Percentiles rank a stretch among this genome's conserved stretches.
These are phyloP conservation scores for Colletotrichum navitas DNA, from an alignment of 2,329 filamentous ascomycete species.

Conservation along the genomic window DNA sequence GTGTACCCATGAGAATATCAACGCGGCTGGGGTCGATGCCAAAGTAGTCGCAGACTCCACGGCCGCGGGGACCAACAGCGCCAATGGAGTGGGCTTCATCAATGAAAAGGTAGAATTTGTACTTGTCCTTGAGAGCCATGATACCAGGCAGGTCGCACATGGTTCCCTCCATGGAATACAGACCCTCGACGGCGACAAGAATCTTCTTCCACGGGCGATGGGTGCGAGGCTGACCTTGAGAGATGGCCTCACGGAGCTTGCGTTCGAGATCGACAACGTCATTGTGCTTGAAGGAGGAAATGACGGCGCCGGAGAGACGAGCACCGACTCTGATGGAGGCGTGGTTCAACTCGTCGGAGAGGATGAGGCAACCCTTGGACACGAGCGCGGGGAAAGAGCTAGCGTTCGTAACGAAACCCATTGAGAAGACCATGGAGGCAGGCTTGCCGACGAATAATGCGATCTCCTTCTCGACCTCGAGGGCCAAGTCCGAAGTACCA, in stretches of 20 bases:
- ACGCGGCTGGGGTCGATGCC: constrained; percentile 88
- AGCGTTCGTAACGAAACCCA: constrained; percentile 98
- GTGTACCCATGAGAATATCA: constrained; percentile 96
- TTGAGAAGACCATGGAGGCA: constrained; percentile 95
- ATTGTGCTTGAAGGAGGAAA: constrained; percentile 98
- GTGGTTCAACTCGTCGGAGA: constrained; percentile 98
- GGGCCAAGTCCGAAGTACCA: constrained; percentile 87
- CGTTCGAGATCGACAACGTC: constrained; percentile 90
- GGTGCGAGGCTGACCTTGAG: constrained; percentile 96
- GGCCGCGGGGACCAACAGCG: constrained; percentile 87
- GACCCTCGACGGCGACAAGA: constrained; percentile 91
- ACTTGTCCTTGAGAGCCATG: constrained; percentile 88
- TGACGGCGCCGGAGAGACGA: constrained; percentile 93
- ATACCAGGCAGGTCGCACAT: constrained; percentile 98
- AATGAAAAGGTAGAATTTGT: constrained; percentile 96
- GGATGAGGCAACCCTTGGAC: constrained; percentile 91
- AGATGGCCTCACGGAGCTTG: constrained; percentile 90
- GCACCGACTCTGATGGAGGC: constrained; percentile 96
- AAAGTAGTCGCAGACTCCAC: constrained; percentile 98
- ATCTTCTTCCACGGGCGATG: constrained; percentile 99
- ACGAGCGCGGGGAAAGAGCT: constrained; percentile 93
- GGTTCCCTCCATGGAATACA: constrained; percentile 99
- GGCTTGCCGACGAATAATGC: constrained; percentile 95
- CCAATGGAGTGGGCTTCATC: constrained; percentile 98
- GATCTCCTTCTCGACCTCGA: constrained; percentile 91